Evolutionary conservation across 1,284 basidiomycete genomes (phyloP), one percentile per base, ranked within the genome.

Genomic region (Neonothopanus nambi): DNA sequence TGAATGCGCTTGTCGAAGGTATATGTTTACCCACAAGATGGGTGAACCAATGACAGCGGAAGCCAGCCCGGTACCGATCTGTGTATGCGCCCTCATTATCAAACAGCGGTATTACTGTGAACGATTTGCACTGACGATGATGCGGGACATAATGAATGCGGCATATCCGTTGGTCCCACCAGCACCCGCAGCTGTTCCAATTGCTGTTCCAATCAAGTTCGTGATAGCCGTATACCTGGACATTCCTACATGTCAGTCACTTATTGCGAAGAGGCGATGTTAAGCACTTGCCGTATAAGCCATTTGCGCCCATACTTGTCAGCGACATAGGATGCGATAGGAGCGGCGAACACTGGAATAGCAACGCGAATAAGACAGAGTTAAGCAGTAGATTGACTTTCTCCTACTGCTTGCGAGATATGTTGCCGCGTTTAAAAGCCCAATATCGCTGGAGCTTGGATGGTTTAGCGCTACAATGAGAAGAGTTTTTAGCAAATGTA

Each of bases 221-320:
- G 53, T 38, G 13, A 50, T 30, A 5, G 56, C 39, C 3, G 44
- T 38, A 24, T 50, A 54, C 17, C 51, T 47, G 21, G 17, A 35
- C 11, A 45, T 35, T 8, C n/a, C 18, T 35, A 28, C 8, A 18
- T 15, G 17, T 17, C 30, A 9, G 23, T 6, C 7, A 26, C 13
- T n/a, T 41, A 20, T 28, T 11, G 21, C 11, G 24, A 8, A 20
- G 9, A 11, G 12, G 17, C 8, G 30, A 33, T 33, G 30, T 4
- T n/a, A n/a, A n/a, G n/a, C 15, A 44, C 46, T 3, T 11, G 36
- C 46, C 46, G 46, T 20, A 57, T 51, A 36, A 52, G 44, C 56
- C 56, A 57, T 42, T 57, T 57, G 13, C 56, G 28, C 3, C 56
- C 56, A 17, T 28, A 57, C 35, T 30, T 50, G 42, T 52, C 52